Evolutionary conservation across 805 yeast species (phyloP), one percentile per base, ranked within the genome.

Genomic region (Priceomyces haplophilus): DNA sequence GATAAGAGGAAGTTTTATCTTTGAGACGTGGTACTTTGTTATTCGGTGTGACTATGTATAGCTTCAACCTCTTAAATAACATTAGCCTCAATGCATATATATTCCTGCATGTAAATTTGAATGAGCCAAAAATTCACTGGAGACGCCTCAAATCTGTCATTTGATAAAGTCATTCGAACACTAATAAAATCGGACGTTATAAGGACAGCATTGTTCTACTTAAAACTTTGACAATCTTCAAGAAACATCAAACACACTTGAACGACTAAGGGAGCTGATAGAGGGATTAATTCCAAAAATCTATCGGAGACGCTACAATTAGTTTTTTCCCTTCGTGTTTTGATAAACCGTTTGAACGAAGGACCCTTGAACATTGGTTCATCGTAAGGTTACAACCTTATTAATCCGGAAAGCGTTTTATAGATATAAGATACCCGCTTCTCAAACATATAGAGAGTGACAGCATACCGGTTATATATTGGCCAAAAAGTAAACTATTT

Each of bases 1-100:
- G 97, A 91, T 63, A 91, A 90, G 81, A 82, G 83, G 67, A 89
- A 88, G 78, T 91, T 91, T 61, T 84, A 88, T 59, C 68, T 91
- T 52, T 91, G 70, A 51, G 35, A 24, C 31, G n/a, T 40, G 4
- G 11, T 27, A 10, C 31, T 5, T 27, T n/a, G 5, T 15, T 10
- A 12, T 34, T 18, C 17, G 36, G 43, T 45, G 45, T 46, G 32
- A 34, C 30, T 41, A 39, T 35, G 21, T 45, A 42, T 31, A 45
- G 18, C 15, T 32, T 20, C 17, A 10, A 15, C 15, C 31, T 27
- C 8, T 27, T 27, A 5, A 35, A 35, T 39, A 27, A 10, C 15
- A 27, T 5, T 12, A 27, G 15, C 11, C 15, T 27, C n/a, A 27
- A 34, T 19, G 37, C 18, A 34, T 13, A 34, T n/a, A 19, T 16